A percentile compares a stretch with the other conserved stretches of the same genome.
Evolutionary conservation across 306 rosid genomes (phyloP).

Genomic region (Cucurbita ficifolia): DNA sequence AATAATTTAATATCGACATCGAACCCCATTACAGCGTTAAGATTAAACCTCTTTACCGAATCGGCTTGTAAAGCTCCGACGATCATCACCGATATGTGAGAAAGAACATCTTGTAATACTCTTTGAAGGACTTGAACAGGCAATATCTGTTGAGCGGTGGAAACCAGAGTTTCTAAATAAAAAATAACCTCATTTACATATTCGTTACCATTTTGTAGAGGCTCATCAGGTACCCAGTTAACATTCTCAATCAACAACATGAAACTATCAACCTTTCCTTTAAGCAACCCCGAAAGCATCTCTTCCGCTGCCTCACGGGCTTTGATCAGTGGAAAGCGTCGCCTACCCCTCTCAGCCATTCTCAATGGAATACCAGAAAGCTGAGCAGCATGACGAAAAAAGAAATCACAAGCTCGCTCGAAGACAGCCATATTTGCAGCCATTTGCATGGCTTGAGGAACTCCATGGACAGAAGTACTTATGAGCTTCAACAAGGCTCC

Average conservation of each 20-base stretch:
- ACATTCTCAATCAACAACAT: constrained; percentile 71
- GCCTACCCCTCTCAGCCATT: constrained; percentile 88
- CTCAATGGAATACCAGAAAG: constrained; percentile 87
- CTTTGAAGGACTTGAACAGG: constrained; percentile 81
- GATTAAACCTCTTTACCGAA: constrained; percentile 64
- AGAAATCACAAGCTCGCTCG: constrained; percentile 95
- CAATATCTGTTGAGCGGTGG: constrained; percentile 89
- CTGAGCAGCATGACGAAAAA: constrained; percentile 97
- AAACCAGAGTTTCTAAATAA: constrained; percentile 86
- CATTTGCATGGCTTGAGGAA: constrained; percentile 88
- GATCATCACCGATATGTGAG: constrained; percentile 75
- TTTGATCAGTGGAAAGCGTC: constrained; percentile 67
- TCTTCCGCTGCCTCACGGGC: constrained; percentile 92
- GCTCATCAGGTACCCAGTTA: constrained; percentile 82
- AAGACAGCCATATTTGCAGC: constrained; percentile 93
- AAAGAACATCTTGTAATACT: constrained; percentile 69
- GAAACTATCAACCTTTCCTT: constrained; percentile 59
- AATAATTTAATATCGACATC: constrained; percentile 69
- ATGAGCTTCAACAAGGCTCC: constrained; percentile 79
- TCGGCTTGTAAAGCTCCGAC: constrained; percentile 65
- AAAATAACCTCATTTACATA: constrained; percentile 82
- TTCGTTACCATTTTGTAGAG: constrained; percentile 65
- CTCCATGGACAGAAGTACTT: constrained; percentile 55
- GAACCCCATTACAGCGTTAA: constrained; percentile 55
- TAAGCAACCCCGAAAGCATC: constrained; percentile 40